Evolutionary conservation across 768 basidiomycete genomes (phyloP), one percentile per base, ranked within the genome.

Genomic region (Tylopilus plumbeoviolaceoides): DNA sequence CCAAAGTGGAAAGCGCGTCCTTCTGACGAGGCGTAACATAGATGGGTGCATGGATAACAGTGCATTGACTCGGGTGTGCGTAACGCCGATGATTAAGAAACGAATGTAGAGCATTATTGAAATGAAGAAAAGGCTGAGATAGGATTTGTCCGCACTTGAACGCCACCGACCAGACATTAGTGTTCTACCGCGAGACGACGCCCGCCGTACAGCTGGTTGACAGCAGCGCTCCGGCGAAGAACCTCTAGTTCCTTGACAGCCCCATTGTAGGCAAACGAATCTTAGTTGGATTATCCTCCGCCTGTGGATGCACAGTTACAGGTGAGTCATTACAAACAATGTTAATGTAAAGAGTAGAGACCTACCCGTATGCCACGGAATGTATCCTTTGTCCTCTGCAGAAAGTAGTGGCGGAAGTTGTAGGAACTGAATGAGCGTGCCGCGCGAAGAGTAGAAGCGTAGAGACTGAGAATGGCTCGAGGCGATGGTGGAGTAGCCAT

Each of bases 401-500:
- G 58, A 65, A 93, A 95, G 69, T 95, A 95, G 48, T 84, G 75
- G 18, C 91, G 79, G 69, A 95, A 95, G 73, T 97, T 97, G 73
- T 95, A 97, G 11, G 92, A 91, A 65, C 84, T 84, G 73, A 95
- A 97, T 17, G 84, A 81, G 53, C 80, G 79, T 27, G 92, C 84
- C 5, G 87, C 81, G 56, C 85, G 81, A 50, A 93, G 79, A 61
- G 81, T 85, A 25, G 82, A 75, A n/a, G 81, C 70, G 67, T 95
- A 94, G n/a, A 97, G 82, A 43, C 77, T 77, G 31, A 84, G 73
- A 36, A 95, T 76, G n/a, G 87, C 80, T 44, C 79, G 75, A 40
- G 81, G 76, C 31, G 80, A 81, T 17, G 90, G 87, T 54, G 79
- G 65, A 14, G 72, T 66, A 48, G 72, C 60, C 75, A 78, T 76